Percentiles rank a stretch among this genome's conserved stretches.
phyloP scores from a whole-genome alignment of 305 asterid species.

The Fraxinus xanthoxyloides region DNA sequence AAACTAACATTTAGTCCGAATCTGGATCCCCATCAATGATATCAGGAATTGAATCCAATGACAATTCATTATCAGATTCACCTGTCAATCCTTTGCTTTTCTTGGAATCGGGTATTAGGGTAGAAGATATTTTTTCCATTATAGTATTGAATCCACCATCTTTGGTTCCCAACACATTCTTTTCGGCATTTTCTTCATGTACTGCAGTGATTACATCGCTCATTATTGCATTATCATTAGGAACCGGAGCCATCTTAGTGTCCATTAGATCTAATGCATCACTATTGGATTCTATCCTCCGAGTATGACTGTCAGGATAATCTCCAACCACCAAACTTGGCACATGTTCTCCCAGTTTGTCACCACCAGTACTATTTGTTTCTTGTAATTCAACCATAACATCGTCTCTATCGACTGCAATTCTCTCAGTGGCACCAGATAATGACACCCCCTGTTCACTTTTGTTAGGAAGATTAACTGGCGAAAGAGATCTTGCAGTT shows the following conservation, averaged over 20 bases:
- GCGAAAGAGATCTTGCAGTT: slow-evolving; percentile 9
- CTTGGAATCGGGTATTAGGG: slow-evolving; percentile 16
- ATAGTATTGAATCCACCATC: slow-evolving; percentile 22
- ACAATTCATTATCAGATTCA: slow-evolving; percentile 34
- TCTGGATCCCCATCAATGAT: slow-evolving; percentile 81
- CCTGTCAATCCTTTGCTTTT: slow-evolving; percentile 25
- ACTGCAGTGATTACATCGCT: slow-evolving; percentile 11
- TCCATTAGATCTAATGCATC: slow-evolving; percentile 18
- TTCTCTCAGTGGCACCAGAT: slow-evolving; percentile 22
- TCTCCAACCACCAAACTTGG: neutral
- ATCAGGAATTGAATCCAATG: slow-evolving; percentile 53
- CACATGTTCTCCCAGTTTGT: neutral
- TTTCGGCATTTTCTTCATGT: slow-evolving; percentile 8
- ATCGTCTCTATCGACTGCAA: slow-evolving; percentile 29
- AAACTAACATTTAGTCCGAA: slow-evolving; percentile 42
- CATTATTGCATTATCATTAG: slow-evolving; percentile 20
- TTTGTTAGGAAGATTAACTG: slow-evolving; percentile 10
- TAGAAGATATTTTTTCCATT: slow-evolving; percentile 34
- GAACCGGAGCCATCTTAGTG: slow-evolving; percentile 8
- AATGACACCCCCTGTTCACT: slow-evolving; percentile 17
- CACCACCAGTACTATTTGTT: slow-evolving; percentile 5
- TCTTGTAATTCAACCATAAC: slow-evolving; percentile 37
- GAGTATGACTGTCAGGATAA: neutral
- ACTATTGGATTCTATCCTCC: slow-evolving; percentile 17
- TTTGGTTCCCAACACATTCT: slow-evolving; percentile 14